phyloP scores from a whole-genome alignment of 768 basidiomycete species.

The Macrolepiota albuminosa region DNA sequence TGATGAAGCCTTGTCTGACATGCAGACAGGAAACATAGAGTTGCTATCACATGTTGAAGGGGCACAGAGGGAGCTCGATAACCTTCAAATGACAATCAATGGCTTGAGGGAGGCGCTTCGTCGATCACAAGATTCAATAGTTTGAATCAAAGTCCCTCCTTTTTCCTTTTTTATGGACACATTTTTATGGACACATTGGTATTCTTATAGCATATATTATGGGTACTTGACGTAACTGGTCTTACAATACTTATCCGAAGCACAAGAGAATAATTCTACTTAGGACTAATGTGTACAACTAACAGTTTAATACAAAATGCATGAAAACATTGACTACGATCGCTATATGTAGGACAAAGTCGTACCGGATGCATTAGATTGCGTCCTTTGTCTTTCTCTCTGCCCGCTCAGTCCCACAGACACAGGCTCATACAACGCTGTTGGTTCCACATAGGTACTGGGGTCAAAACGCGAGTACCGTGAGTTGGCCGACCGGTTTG shows the following conservation, averaged over 20 bases:
- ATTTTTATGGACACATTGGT: too few relatives aligned
- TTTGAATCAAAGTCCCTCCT: not conserved
- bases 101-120: not conserved
- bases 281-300: not conserved
- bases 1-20: not conserved
- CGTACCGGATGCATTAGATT: constrained; percentile 1
- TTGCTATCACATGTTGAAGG: not conserved
- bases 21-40: not conserved
- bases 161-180: not conserved
- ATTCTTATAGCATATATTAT: not conserved
- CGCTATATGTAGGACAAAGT: constrained; percentile 3
- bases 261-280: not conserved
- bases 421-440: not conserved
- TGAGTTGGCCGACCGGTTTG: constrained; percentile 6
- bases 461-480: constrained; percentile 9
- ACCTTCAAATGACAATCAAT: constrained; percentile 2
- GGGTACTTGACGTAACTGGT: not conserved
- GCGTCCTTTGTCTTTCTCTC: not conserved
- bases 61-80: not conserved
- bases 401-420: not conserved
- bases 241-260: too few relatives aligned
- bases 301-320: not conserved
- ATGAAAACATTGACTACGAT: not conserved
- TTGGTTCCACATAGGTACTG: constrained; percentile 10
- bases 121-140: not conserved